Conservation (phyloP, 2,329 filamentous ascomycete genomes). For the Aspergillus fijiensis region DNA sequence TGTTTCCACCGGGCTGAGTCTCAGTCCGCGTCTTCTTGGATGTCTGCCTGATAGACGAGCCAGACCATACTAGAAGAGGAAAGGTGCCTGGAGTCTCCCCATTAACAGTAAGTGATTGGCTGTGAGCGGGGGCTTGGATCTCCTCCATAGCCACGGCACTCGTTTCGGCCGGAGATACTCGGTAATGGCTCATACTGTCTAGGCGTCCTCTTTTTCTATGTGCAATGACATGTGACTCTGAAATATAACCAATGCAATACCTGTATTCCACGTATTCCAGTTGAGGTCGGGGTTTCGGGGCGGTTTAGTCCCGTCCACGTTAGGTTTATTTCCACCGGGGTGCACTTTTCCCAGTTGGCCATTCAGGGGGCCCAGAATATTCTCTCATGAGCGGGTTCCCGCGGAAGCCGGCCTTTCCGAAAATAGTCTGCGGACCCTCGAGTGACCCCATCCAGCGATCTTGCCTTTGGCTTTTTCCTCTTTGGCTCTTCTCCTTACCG, state of each 20-base stretch:
- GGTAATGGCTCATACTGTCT: neutral
- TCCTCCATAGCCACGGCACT: neutral
- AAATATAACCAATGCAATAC: neutral
- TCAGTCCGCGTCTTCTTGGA: constrained; percentile 27
- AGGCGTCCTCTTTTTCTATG: neutral
- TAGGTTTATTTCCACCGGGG: neutral
- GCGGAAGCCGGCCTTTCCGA: constrained; percentile 5
- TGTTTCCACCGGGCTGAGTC: constrained; percentile 28
- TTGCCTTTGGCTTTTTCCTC: neutral
- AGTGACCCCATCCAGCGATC: neutral
- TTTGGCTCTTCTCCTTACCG: neutral
- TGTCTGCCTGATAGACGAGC: constrained; percentile 43
- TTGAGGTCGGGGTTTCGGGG: neutral
- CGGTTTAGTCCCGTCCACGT: neutral
- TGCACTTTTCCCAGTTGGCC: neutral
- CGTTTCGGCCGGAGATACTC: neutral
- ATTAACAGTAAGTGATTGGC: neutral
- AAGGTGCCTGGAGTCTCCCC: neutral
- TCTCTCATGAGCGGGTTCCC: neutral
- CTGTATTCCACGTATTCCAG: neutral
- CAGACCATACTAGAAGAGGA: constrained; percentile 24
- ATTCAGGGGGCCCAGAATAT: neutral
- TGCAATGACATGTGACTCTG: neutral
- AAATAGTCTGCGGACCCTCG: constrained; percentile 6
- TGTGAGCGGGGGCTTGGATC: neutral